Evolutionary conservation across 139 green algal species (phyloP).

Genomic region (Choricystis sp.): DNA sequence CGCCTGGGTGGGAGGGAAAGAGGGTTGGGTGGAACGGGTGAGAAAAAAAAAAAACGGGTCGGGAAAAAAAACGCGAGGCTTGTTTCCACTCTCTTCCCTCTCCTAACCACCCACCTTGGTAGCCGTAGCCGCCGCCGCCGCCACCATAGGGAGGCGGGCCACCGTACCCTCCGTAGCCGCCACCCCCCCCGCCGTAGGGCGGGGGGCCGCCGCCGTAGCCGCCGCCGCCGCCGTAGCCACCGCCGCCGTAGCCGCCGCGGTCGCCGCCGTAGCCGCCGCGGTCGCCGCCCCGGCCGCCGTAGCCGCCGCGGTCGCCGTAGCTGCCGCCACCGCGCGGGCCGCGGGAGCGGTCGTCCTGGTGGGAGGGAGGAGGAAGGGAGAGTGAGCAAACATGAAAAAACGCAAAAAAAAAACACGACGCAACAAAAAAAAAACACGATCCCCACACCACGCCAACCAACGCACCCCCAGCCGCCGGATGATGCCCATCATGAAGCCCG

Average conservation of each 20-base stretch:
- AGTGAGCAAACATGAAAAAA: background rate
- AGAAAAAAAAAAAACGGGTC: no score
- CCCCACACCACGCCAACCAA: background rate
- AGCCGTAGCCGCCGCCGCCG: no score
- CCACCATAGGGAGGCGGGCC: no score
- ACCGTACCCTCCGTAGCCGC: no score
- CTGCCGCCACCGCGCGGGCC: constrained; percentile 10
- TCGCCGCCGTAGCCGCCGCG: constrained; percentile 1
- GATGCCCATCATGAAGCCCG: constrained; percentile 33
- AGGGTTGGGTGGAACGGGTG: no score
- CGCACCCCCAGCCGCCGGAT: background rate
- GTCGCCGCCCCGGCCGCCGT: background rate
- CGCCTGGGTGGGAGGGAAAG: no score
- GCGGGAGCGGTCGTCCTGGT: constrained; percentile 5
- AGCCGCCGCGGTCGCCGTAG: constrained; percentile 1
- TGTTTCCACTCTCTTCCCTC: no score
- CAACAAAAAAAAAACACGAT: background rate
- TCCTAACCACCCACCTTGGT: no score
- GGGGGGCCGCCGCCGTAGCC: constrained; percentile 1
- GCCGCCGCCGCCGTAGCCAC: constrained; percentile 3
- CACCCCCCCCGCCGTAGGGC: no score
- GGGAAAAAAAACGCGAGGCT: no score
- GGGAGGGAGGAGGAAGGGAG: background rate
- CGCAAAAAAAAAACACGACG: no score
- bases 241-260: constrained; percentile 5